Conservation (phyloP, 345 rosid genomes). For the Arabis hirsuta region DNA sequence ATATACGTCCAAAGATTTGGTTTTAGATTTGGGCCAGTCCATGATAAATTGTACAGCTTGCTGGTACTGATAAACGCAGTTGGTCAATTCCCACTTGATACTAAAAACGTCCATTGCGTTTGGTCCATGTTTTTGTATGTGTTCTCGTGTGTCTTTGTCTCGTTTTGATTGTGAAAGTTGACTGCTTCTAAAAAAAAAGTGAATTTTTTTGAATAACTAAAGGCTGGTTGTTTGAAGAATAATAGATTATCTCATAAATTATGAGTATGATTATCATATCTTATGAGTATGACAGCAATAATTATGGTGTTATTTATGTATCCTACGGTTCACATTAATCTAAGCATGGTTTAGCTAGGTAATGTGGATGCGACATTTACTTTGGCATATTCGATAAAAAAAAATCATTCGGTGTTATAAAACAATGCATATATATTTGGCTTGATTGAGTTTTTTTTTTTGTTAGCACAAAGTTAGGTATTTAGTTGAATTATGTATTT, state of each 20-base stretch:
- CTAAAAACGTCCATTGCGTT: conserved; percentile 19
- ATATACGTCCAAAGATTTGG: conserved; percentile 15
- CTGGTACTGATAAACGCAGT: not conserved
- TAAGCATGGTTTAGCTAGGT: conserved; percentile 5
- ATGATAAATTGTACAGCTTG: conserved; percentile 26
- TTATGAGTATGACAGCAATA: conserved; percentile 10
- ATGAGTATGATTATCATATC: conserved; percentile 2
- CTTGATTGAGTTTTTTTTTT: not conserved
- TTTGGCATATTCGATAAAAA: conserved; percentile 16
- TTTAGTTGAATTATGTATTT: not conserved
- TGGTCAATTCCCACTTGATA: conserved; percentile 32
- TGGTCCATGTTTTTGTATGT: conserved; percentile 15
- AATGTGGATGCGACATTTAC: not conserved
- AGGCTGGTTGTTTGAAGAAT: not conserved
- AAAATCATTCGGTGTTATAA: not conserved
- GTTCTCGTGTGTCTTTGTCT: conserved; percentile 38
- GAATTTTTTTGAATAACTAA: conserved; percentile 12
- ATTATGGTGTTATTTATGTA: conserved; percentile 6
- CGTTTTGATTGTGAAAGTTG: conserved; percentile 25
- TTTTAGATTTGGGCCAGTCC: conserved; percentile 23
- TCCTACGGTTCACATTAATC: conserved; percentile 2
- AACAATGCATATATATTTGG: not conserved
- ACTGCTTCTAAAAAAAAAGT: not conserved
- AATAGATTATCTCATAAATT: not conserved
- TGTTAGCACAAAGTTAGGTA: not conserved